Evolutionary conservation across 805 yeast species (phyloP), one percentile per base, ranked within the genome.

Genomic region (Nakazawaea ambrosiae): DNA sequence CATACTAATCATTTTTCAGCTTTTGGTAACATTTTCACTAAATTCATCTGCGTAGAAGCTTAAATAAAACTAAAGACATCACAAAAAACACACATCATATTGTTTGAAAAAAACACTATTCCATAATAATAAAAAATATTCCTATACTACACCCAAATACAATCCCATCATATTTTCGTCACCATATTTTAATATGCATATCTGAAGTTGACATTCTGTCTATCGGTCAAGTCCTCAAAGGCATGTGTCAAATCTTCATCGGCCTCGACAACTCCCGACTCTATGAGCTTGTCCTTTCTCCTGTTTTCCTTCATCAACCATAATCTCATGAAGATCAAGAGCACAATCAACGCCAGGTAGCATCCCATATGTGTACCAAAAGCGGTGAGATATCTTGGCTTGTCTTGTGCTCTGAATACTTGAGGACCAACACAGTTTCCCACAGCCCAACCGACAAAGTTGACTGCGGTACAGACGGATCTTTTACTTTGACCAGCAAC

Each of bases 401-500:
- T 10, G 11, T 37, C 36, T 14, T n/a, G 23, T 15, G 45, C 47
- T 27, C 29, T 27, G 48, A 49, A 47, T 47, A 49, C 47, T 37
- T 49, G 53, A 7, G 51, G 51, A 27, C 44, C 47, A 18, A 46
- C 45, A 22, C 45, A 39, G 16, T 36, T 38, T 4, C 48, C 53
- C 10, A 44, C 33, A 39, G 48, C 47, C 37, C 48, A 49, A 9
- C 50, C 53, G n/a, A 40, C 39, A 20, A 44, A 49, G 34, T 47
- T 48, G 32, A 49, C 33, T 22, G 55, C 50, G 24, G 45, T 46
- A 23, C 51, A 43, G 9, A 46, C 37, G 8, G 47, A 41, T 26
- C 47, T 46, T 32, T 51, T 53, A 20, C 53, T 56, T 36, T 48
- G 50, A 19, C 64, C 64, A 8, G 60, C 58, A 20, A 54, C 51